Base-by-base conservation (phyloP, 352 stramenopile species). In the Phytophthora hibernalis region DNA sequence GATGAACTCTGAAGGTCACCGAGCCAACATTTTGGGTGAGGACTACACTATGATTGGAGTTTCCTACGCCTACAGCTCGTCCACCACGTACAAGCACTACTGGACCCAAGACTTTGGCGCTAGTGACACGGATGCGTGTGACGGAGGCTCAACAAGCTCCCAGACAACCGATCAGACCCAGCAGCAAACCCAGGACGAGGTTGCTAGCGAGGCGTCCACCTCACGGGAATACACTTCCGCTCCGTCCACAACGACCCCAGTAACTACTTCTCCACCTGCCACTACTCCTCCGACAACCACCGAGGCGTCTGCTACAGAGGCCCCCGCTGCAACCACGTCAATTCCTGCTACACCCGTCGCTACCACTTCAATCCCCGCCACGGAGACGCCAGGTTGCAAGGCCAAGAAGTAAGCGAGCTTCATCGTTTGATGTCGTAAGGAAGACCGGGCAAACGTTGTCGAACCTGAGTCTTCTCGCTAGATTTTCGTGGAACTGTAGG, bases 31-130 rank as follows among this genome's bases (percentile, higher is more conserved):
- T 48, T 37, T 90, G 0, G 51, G 65, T 40, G 9, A 30, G n/a
- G 61, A 73, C 20, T 83, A 80, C 68, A 80, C 65, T 31, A 77
- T 80, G 64, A 55, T 83, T 16, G 75, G 75, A 22, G 68, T 53
- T 5, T 69, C 68, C 0, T 83, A 80, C 45, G 68, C 61, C 3
- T 83, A 83, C 69, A 71, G 38, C 28, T 42, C 40, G 2, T 31
- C 33, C 22, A 74, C 31, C 12, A 76, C 63, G 24, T 84, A 81
- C 69, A 78, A 79, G 51, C 57, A 80, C 68, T 90, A 84, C 57
- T 90, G 79, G 79, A 87, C 77, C 1, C 81, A 90, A 60, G 65
- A 79, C 60, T 88, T 90, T 49, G 77, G 66, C n/a, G 49, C 70
- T 7, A 56, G 76, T 33, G 65, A 70, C 8, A 68, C 58, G 1